Evolutionary conservation across 2,329 filamentous ascomycete species (phyloP), one percentile per base, ranked within the genome.

Genomic region (Penicillium sp.): DNA sequence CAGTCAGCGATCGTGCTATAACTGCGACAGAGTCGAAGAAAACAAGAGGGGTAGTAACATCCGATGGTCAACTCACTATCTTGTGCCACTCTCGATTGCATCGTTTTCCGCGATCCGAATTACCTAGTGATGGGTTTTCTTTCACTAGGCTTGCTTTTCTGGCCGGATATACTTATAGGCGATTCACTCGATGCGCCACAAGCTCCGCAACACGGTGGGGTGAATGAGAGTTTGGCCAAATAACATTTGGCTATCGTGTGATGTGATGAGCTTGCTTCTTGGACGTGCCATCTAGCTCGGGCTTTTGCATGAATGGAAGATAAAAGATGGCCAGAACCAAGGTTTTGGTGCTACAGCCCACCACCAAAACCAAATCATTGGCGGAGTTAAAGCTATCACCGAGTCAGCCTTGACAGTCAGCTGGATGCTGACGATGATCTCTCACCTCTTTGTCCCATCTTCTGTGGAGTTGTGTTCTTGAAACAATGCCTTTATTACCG

Each of bases 261-360:
- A 59, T 59, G 56, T 59, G 56, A 59, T 48, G 56, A 59, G 33
- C 56, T 55, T 59, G 52, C 52, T 59, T 38, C 42, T 43, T 47
- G 56, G 35, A 52, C 46, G 47, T 46, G 52, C 52, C 38, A 59
- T 43, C 38, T 47, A 21, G 30, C 26, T 54, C 51, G 42, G 48
- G 40, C 48, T 14, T 21, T 20, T 47, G 47, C 23, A 51, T 24
- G 24, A 55, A 14, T 23, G 35, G 40, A 57, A 43, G 43, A 52
- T 51, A 51, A 48, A 48, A 14, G 40, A 46, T 21, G 49, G 52
- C 40, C 42, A 33, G 47, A 54, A 46, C 38, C 21, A 30, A 24
- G 38, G 38, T 45, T 26, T 30, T 20, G 28, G 16, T 23, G 23
- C 23, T 49, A 5, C 33, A 26, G 20, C 46, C 47, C 43, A 2